These are phyloP conservation scores for Dictyostelium intermedium DNA, from an alignment of 78 protist species.

Conservation along the genomic window DNA sequence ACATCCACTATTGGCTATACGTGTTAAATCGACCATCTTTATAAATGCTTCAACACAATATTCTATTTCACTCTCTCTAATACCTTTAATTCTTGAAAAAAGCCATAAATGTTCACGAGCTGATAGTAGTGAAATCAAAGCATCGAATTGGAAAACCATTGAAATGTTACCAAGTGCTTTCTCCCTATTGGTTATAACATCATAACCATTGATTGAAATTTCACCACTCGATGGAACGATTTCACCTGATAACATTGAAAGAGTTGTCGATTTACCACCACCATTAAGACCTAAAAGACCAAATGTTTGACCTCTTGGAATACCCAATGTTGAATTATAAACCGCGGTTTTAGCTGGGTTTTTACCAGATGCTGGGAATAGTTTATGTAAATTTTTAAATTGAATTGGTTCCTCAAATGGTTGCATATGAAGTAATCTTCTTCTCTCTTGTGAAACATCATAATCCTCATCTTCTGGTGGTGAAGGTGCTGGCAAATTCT, in stretches of 20 bases:
- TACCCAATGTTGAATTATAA: constrained; percentile 13
- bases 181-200: constrained; percentile 10
- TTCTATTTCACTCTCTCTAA: neutral
- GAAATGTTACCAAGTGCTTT: constrained; percentile 20
- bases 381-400: neutral
- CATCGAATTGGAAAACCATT: constrained; percentile 65
- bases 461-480: constrained; percentile 55
- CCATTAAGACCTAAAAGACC: constrained; percentile 88
- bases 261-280: constrained; percentile 95
- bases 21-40: constrained; percentile 26
- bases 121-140: neutral
- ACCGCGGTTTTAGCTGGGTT: constrained; percentile 24
- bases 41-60: constrained; percentile 41
- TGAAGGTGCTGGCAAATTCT: constrained; percentile 21
- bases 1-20: constrained; percentile 5
- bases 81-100: constrained; percentile 59
- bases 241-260: constrained; percentile 92
- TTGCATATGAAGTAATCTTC: neutral
- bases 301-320: constrained; percentile 43
- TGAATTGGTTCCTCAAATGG: neutral
- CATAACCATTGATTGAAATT: constrained; percentile 82
- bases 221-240: constrained; percentile 85
- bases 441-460: constrained; percentile 44
- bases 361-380: constrained; percentile 15
- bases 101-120: constrained; percentile 67